A percentile compares a stretch with the other conserved stretches of the same genome.
Conservation (phyloP, 768 basidiomycete genomes). For the Rhodosporidiobolus sp. region DNA sequence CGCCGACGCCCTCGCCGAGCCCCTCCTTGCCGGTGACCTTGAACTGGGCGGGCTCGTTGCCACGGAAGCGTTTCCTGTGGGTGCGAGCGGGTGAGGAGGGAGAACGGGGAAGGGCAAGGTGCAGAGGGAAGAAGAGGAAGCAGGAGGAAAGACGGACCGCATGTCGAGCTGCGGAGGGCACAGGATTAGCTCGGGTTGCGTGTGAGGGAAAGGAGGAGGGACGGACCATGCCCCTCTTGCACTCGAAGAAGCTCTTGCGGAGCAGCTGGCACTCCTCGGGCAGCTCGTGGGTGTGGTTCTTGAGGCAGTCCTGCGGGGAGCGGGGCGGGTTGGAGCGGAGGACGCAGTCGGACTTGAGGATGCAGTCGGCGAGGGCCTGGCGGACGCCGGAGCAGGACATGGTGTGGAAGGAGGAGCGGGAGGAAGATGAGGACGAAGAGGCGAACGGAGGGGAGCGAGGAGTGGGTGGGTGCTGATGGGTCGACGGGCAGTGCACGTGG, state of each 20-base stretch:
- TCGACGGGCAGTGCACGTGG: too few relatives aligned
- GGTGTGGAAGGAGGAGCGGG: not conserved
- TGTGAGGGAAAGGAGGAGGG: not conserved
- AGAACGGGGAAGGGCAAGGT: too few relatives aligned
- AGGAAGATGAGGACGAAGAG: not conserved
- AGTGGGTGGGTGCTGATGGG: not conserved
- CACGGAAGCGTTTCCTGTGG: slow-evolving; percentile 39
- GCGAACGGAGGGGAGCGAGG: not conserved
- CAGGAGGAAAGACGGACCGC: slow-evolving; percentile 13
- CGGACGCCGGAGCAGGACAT: slow-evolving; percentile 70
- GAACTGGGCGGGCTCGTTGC: slow-evolving; percentile 38
- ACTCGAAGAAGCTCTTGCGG: slow-evolving; percentile 79
- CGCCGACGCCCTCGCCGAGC: slow-evolving; percentile 16
- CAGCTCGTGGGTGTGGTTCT: slow-evolving; percentile 67
- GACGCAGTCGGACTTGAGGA: slow-evolving; percentile 83
- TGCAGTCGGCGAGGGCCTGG: slow-evolving; percentile 73
- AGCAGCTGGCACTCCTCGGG: slow-evolving; percentile 76
- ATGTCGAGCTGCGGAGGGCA: slow-evolving; percentile 32
- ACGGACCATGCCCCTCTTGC: slow-evolving; percentile 62
- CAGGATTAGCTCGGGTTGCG: not conserved
- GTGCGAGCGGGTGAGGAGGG: not conserved
- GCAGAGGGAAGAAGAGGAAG: not conserved
- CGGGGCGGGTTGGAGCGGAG: slow-evolving; percentile 60
- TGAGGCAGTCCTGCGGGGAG: slow-evolving; percentile 74
- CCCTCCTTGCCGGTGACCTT: slow-evolving; percentile 33